Percentiles rank a stretch among this genome's conserved stretches.
These are phyloP conservation scores for Ciborinia camelliae DNA, from an alignment of 2,329 filamentous ascomycete species.

Conservation along the genomic window DNA sequence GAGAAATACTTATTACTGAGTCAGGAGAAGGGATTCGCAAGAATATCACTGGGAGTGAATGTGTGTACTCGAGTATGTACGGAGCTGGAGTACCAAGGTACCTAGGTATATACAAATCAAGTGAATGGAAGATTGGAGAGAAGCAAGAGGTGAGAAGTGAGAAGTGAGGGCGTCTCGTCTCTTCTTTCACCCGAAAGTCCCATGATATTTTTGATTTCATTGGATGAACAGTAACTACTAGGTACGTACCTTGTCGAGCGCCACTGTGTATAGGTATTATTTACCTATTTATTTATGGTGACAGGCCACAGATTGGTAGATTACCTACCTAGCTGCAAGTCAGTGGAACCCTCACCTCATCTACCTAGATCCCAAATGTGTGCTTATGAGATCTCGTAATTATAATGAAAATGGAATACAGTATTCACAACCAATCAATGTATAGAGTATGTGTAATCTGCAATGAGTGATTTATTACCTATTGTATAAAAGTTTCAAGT, in stretches of 20 bases:
- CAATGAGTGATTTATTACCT: too few species aligned
- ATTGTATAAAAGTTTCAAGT: too few species aligned
- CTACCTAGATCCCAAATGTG: neutral
- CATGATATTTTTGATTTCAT: conserved; percentile 12
- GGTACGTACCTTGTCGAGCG: conserved; percentile 8
- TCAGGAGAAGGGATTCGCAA: neutral
- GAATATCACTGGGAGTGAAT: neutral
- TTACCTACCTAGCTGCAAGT: neutral
- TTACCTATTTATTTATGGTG: conserved; percentile 14
- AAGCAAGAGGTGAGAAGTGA: neutral
- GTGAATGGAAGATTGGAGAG: neutral
- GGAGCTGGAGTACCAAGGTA: too few species aligned
- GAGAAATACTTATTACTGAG: neutral
- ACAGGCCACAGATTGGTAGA: neutral
- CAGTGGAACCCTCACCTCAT: conserved; percentile 5
- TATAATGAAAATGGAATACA: too few species aligned
- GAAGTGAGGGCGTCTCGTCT: conserved; percentile 7
- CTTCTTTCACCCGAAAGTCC: conserved; percentile 6
- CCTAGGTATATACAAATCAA: neutral
- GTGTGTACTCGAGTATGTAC: too few species aligned
- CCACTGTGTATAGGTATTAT: conserved; percentile 18
- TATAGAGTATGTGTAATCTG: too few species aligned
- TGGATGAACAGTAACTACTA: neutral
- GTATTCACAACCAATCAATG: too few species aligned
- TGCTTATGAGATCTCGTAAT: too few species aligned